Evolutionary conservation across 1,284 basidiomycete genomes (phyloP), one percentile per base, ranked within the genome.

Genomic region (Phaffia rhodozyma): DNA sequence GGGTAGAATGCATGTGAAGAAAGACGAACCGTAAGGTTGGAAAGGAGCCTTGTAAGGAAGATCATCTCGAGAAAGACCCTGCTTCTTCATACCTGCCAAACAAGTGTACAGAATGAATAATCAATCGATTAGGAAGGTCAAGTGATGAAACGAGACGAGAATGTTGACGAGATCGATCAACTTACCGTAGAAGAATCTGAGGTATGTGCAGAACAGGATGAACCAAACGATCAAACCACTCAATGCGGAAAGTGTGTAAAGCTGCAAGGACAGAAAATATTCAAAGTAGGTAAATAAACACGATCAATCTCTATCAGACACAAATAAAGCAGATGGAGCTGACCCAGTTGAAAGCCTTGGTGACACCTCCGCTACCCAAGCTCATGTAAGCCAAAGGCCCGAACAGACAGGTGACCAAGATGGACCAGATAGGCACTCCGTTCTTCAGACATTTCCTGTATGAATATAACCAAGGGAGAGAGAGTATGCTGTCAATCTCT

Each of bases 131-230:
- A 43, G 38, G 16, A 43, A 11, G 27, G 23, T 13, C 16, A 20
- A 18, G 30, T 11, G 9, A 34, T 16, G 47, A 34, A 9, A 9
- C 4, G 32, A 9, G 32, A 34, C n/a, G n/a, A 6, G 6, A 25
- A 61, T 55, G 34, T 52, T 34, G 55, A 21, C 23, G 51, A 53
- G 32, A 29, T 3, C n/a, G 25, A 43, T 43, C 13, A 43, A 16
- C 38, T 16, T 43, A 43, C 84, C 86, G 68, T 81, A 79, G 74
- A 83, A 82, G 81, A 89, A 91, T 74, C 80, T 83, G 61, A 87
- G 72, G 75, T 87, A 90, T 2, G 86, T 84, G 51, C 85, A 64
- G 70, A 85, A 83, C 74, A 90, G 87, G 60, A 81, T 74, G 69
- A 72, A 80, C 69, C 68, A 70, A 11, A 43, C 38, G 38, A 43